A percentile compares a stretch with the other conserved stretches of the same genome.
phyloP scores from a whole-genome alignment of 192 early-diverging fungal genomes.

The Backusella westeae region DNA sequence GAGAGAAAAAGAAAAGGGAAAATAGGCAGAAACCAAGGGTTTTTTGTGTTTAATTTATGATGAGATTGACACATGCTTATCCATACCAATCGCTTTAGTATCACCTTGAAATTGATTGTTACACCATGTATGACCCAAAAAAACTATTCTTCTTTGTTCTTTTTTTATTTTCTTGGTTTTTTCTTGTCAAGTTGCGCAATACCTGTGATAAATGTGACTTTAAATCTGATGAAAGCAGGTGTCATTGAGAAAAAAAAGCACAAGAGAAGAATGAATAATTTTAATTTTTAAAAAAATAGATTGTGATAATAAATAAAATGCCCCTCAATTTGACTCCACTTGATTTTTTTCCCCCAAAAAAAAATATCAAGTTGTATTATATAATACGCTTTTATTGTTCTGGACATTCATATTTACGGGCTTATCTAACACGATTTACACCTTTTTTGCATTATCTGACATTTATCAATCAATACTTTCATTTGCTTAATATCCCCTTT shows the following conservation, averaged over 20 bases:
- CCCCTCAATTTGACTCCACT: too few species aligned
- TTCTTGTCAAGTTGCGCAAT: background rate
- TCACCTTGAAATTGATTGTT: background rate
- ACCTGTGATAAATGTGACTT: background rate
- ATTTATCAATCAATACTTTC: too few species aligned
- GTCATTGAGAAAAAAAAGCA: background rate
- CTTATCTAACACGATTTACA: background rate
- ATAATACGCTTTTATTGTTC: background rate
- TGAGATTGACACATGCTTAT: slow-evolving; percentile 9
- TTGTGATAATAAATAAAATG: background rate
- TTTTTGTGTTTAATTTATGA: background rate
- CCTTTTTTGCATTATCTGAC: background rate
- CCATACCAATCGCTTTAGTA: background rate
- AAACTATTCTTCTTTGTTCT: background rate
- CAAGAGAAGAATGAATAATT: too few species aligned
- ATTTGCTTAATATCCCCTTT: too few species aligned
- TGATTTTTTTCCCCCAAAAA: background rate
- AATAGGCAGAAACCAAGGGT: background rate
- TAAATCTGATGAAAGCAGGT: background rate
- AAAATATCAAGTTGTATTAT: background rate
- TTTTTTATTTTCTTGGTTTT: background rate
- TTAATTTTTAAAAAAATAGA: background rate
- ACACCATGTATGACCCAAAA: background rate
- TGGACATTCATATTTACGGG: background rate
- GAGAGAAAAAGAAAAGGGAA: background rate